Evolutionary conservation across 805 yeast species (phyloP).

Genomic region (Yamadazyma scolyti): DNA sequence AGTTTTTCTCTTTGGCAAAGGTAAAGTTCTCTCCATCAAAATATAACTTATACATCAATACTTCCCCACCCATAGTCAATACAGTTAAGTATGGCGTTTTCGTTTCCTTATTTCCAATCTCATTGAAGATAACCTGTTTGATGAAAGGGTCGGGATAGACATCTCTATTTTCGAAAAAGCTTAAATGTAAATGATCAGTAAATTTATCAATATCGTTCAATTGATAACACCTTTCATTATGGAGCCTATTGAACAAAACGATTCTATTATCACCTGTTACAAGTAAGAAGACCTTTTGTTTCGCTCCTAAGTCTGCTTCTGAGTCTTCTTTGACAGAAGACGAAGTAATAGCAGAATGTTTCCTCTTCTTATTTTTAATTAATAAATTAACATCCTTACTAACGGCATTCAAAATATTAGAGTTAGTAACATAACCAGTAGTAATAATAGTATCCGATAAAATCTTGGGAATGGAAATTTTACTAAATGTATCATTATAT

Average conservation of each 20-base stretch:
- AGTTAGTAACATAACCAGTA: slow-evolving; percentile 60
- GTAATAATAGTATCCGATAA: slow-evolving; percentile 55
- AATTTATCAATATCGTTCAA: slow-evolving; percentile 47
- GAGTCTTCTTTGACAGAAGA: slow-evolving; percentile 1
- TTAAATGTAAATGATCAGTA: slow-evolving; percentile 40
- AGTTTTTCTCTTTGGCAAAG: slow-evolving; percentile 42
- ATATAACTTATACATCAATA: slow-evolving; percentile 60
- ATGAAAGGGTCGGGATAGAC: slow-evolving; percentile 69
- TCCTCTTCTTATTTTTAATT: slow-evolving; percentile 26
- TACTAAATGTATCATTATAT: slow-evolving; percentile 29
- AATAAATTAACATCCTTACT: slow-evolving; percentile 24
- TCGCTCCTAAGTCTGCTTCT: slow-evolving; percentile 16
- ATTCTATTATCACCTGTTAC: slow-evolving; percentile 77
- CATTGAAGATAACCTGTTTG: slow-evolving; percentile 61
- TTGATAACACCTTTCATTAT: slow-evolving; percentile 51
- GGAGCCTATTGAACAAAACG: slow-evolving; percentile 57
- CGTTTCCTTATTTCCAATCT: slow-evolving; percentile 54
- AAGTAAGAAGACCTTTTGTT: slow-evolving; percentile 50
- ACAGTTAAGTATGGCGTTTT: slow-evolving; percentile 65
- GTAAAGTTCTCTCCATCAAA: slow-evolving; percentile 42
- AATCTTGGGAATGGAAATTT: slow-evolving; percentile 37
- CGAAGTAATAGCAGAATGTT: slow-evolving; percentile 12
- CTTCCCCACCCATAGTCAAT: slow-evolving; percentile 78
- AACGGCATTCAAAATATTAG: slow-evolving; percentile 29
- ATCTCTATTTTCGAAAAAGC: slow-evolving; percentile 47